Percentiles rank a stretch among this genome's conserved stretches.
Evolutionary conservation across 2,329 filamentous ascomycete species (phyloP).

Genomic region (Capronia americana): DNA sequence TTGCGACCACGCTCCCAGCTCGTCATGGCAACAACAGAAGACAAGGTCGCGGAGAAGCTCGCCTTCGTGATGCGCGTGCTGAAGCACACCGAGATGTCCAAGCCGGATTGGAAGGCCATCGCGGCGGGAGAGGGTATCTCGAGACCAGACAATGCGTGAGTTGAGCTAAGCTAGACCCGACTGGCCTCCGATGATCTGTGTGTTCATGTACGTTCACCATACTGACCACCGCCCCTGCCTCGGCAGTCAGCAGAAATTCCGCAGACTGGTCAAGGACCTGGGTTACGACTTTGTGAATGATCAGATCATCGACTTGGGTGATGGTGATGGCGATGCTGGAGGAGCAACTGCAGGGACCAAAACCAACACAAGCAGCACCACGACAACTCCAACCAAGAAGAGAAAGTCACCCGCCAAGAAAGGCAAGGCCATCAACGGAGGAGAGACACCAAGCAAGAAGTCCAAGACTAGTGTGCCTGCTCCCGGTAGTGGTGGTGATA

Average conservation of each 20-base stretch:
- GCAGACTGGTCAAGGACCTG: background rate
- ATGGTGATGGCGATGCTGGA: background rate
- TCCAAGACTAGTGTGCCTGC: background rate
- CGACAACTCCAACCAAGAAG: constrained; percentile 1
- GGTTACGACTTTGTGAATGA: background rate
- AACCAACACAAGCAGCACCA: background rate
- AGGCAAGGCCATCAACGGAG: background rate
- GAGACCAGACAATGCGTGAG: background rate
- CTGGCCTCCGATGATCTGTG: background rate
- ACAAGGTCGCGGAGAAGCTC: background rate
- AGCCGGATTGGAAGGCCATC: constrained; percentile 1
- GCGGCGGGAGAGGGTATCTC: background rate
- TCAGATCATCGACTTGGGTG: background rate
- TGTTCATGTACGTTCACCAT: background rate
- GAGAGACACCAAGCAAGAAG: constrained; percentile 1
- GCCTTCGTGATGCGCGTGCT: constrained; percentile 2
- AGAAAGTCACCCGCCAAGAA: constrained; percentile 5
- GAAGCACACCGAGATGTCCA: background rate
- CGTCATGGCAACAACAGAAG: background rate
- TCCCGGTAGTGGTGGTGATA: background rate
- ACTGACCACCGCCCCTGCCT: background rate
- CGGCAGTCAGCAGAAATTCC: background rate
- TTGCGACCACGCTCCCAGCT: background rate
- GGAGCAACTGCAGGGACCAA: background rate
- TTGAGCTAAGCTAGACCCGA: background rate